Conservation (phyloP, 2,329 filamentous ascomycete genomes). For the Colletotrichum tropicale region DNA sequence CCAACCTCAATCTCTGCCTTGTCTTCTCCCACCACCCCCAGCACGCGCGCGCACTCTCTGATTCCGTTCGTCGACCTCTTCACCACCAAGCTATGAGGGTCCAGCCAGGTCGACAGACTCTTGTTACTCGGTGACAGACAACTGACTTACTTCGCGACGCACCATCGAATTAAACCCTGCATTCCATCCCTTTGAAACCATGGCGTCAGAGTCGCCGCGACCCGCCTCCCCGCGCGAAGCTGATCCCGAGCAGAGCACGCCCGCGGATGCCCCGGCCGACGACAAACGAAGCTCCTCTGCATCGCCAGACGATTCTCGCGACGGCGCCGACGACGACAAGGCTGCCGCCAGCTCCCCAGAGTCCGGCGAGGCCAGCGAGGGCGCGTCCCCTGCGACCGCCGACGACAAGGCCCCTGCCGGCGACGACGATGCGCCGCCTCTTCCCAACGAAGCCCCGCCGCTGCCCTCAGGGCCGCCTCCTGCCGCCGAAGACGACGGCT, state of each 20-base stretch:
- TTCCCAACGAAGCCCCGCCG: conserved; percentile 42
- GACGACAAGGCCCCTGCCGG: conserved; percentile 12
- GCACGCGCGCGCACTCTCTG: not conserved
- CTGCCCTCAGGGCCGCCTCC: conserved; percentile 48
- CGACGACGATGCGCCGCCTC: conserved; percentile 33
- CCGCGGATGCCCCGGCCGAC: not conserved
- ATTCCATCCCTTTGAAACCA: conserved; percentile 17
- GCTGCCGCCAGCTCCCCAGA: conserved; percentile 14
- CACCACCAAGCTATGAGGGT: conserved; percentile 12
- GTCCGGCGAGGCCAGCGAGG: conserved; percentile 18
- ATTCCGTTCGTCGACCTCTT: not conserved
- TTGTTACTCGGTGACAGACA: conserved; percentile 14
- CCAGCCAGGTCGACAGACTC: not conserved
- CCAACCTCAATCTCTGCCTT: not conserved
- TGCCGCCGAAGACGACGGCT: conserved; percentile 73
- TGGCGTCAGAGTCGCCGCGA: conserved; percentile 9
- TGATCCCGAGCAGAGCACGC: not conserved
- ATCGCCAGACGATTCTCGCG: not conserved
- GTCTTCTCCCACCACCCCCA: not conserved
- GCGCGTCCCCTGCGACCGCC: conserved; percentile 1
- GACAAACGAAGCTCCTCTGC: not conserved
- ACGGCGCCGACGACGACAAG: not conserved
- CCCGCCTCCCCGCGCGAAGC: conserved; percentile 3
- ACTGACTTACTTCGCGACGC: conserved; percentile 5
- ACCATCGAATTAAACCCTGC: conserved; percentile 13